Evolutionary conservation across 208 protist genomes (phyloP), one percentile per base, ranked within the genome.

Genomic region (Lotmaria passim): DNA sequence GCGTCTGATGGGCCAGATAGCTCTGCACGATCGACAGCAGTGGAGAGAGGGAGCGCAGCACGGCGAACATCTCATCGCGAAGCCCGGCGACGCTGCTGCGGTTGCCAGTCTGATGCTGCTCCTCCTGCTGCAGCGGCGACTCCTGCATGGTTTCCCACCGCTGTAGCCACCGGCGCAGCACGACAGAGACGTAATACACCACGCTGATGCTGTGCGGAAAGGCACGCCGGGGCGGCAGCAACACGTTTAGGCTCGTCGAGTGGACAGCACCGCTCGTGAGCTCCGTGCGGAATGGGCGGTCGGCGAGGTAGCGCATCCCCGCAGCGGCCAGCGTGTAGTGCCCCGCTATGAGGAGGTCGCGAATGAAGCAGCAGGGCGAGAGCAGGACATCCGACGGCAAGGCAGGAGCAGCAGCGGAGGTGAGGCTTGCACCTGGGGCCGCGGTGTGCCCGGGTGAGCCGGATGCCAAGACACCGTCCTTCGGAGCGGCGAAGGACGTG

Each of bases 261-360:
- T n/a, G 11, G 31, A 62, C 21, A n/a, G 36, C 47, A 21, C 33
- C 56, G 48, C 34, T 44, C 23, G 57, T 51, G 17, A 23, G 5
- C 28, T 44, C 39, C 21, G 21, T 2, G 33, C 41, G 11, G 21
- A 46, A 19, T 6, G 43, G 50, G n/a, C 36, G 17, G 0, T 47
- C 26, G 33, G 66, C 53, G 39, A 89, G 61, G 59, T 82, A 43
- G n/a, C n/a, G 63, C 28, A 90, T 82, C 3, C 76, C 61, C 1
- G 34, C 65, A 0, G 73, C 58, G 11, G 81, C 78, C n/a, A 87
- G 52, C 0, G 38, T 28, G 55, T 79, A 86, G 44, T 87, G 77
- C 11, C 83, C 76, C 12, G 83, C 62, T 0, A 77, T 57, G 31
- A 91, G 61, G 19, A 93, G 53, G 39, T 91, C 85, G n/a, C 86